Evolutionary conservation across 2,329 filamentous ascomycete genomes (phyloP), one percentile per base, ranked within the genome.

Genomic region (Neospermospora avenae): DNA sequence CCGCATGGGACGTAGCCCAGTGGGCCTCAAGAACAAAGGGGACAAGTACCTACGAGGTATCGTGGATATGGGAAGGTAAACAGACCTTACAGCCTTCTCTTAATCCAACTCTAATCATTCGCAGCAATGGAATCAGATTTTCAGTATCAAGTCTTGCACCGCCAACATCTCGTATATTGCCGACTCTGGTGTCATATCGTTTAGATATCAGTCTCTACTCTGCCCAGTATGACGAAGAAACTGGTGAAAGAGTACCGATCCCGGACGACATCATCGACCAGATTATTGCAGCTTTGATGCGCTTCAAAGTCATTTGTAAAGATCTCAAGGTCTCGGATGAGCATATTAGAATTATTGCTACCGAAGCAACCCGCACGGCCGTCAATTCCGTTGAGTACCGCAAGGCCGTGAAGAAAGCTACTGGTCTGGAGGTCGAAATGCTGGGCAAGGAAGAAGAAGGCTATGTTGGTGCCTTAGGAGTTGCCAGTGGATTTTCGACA

Each of bases 101-200:
- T 34, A 4, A 13, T 20, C 54, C 20, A 48, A 31, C 41, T 46
- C 49, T 48, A 28, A 52, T 44, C 18, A 14, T 39, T 22, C 59
- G 20, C 10, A 83, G 86, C 74, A 90, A 90, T 75, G 87, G 87
- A 61, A 88, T 90, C 63, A 85, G 87, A 39, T 88, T 89, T 75
- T 89, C 86, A 10, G 86, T 90, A 60, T 82, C 85, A 14, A 78
- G 83, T 63, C 76, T 86, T 5, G 76, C 79, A 8, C 79, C 82
- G 10, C 77, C 78, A 4, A 83, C 82, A 20, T 78, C 84, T 10
- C 83, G 87, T 28, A 82, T 85, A 52, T 76, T 90, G 58, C 87
- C 87, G 2, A 74, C 74, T 8, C 66, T 76, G 55, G 85, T 83
- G 70, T 80, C 84, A 64, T 80, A 85, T 62, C 81, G 85, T 5